Base-by-base conservation (phyloP, 306 rosid species). In the Cucumis melo region DNA sequence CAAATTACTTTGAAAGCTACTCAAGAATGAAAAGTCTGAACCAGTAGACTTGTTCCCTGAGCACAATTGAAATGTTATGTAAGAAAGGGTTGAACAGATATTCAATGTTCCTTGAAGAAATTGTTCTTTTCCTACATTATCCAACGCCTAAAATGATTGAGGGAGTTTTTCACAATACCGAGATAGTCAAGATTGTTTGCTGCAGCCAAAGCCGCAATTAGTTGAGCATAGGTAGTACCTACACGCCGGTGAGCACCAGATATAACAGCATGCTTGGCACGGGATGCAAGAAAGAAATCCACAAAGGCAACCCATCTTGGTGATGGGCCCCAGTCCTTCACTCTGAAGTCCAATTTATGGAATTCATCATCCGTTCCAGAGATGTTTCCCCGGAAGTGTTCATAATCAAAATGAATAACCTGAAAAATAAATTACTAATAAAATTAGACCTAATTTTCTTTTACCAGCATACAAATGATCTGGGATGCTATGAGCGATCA, bases 221-320 rank as follows among this genome's bases (percentile, higher is more conserved):
- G 83, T 80, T 91, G 98, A 81, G 98, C 98, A 84, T 93, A 93
- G 34, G 98, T 93, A 60, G 98, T 93, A 78, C 97, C 98, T 64
- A 93, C 91, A 64, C 97, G 98, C 74, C 93, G 71, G 58, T 93
- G 97, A 80, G 98, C 98, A 78, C 97, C 98, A 2, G 98, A 90
- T 44, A 91, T 83, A 73, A 86, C 89, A 42, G 90, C 96, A 84
- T 86, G 82, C 72, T 84, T 90, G 62, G 98, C 96, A 0, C 89
- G 92, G 48, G 98, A 87, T 21, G 98, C 98, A 36, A 93, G 96
- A 82, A 93, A 93, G 83, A 93, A 93, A 78, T 93, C 97, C 39
- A 93, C 98, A 86, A 93, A 93, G 51, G 97, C 98, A 82, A 93
- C 98, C 98, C 97, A 91, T 84, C 98, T 89, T 38, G 98, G 98